Base-by-base conservation (phyloP, 768 basidiomycete genomes). In the Kwoniella dejecticola region DNA sequence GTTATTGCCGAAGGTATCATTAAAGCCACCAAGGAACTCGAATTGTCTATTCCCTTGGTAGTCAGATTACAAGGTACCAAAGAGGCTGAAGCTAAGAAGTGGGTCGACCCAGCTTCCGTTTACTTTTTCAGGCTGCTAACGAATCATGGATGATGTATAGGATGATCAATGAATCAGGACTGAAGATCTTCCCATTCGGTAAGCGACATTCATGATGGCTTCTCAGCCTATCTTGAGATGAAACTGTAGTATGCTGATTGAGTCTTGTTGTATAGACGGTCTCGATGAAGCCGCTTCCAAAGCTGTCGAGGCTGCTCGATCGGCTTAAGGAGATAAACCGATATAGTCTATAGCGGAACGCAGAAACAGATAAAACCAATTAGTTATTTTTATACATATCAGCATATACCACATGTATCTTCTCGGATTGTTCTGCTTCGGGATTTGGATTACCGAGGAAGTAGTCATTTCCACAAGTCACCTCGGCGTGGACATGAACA, bases 61-160 rank as follows among this genome's bases (percentile, higher is more conserved):
- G 96, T 99, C 40, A 85, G 96, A 66, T 82, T 99, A 66, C 96
- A 99, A 81, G 96, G 96, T 52, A 99, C 94, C 19, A 99, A 93
- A 81, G 95, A 98, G 79, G 82, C 81, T 33, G 95, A 98, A 80
- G 95, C 96, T 2, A 97, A 98, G 82, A 82, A 88, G 93, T 96
- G 80, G 68, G 89, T 83, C 41, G n/a, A n/a, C n/a, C n/a, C n/a
- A n/a, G n/a, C n/a, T n/a, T 7, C 72, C 17, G 57, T 53, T 36
- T 41, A 15, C 11, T 7, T 36, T 15, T 27, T 2, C 26, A 42
- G 15, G 26, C 36, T 53, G 36, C 11, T 53, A 24, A 15, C 42
- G 29, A 21, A 15, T 30, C 11, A 0, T 21, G 5, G 4, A 1
- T 15, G 21, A 7, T n/a, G 36, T 36, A 15, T 67, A 97, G 94